Percentiles rank a stretch among this genome's conserved stretches.
These are phyloP conservation scores for Pulveroboletus sp. DNA, from an alignment of 768 basidiomycete species.

Conservation along the genomic window DNA sequence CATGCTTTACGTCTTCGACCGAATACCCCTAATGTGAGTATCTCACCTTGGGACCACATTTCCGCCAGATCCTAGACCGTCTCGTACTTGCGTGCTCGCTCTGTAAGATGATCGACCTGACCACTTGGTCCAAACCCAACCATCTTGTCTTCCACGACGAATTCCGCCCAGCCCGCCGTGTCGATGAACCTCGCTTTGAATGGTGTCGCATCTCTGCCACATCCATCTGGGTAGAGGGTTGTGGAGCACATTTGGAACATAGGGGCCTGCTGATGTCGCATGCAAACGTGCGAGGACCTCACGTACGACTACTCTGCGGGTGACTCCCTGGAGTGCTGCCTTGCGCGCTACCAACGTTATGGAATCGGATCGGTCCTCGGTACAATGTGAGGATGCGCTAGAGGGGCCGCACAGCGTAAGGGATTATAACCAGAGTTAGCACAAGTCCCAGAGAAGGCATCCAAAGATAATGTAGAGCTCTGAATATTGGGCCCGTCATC, in stretches of 20 bases:
- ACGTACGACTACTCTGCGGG: conserved; percentile 28
- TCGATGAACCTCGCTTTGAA: conserved; percentile 23
- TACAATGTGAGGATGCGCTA: conserved; percentile 21
- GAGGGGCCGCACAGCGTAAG: conserved; percentile 34
- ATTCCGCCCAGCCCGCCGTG: too few species aligned
- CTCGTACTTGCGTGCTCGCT: too few species aligned
- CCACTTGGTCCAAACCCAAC: conserved; percentile 27
- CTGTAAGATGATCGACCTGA: too few species aligned
- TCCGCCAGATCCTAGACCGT: too few species aligned
- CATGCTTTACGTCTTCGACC: too few species aligned
- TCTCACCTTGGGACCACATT: too few species aligned
- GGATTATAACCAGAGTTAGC: neutral
- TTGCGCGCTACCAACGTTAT: conserved; percentile 16
- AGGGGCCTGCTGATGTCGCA: conserved; percentile 16
- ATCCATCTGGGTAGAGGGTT: conserved; percentile 34
- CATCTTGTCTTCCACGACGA: conserved; percentile 24
- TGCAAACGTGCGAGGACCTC: conserved; percentile 37
- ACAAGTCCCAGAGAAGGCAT: too few species aligned
- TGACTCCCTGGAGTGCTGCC: conserved; percentile 15
- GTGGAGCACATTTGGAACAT: conserved; percentile 21
- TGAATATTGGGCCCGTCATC: too few species aligned
- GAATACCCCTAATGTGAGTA: too few species aligned
- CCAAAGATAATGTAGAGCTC: too few species aligned
- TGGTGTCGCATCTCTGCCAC: conserved; percentile 33
- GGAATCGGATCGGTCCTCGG: conserved; percentile 24